A percentile compares a stretch with the other conserved stretches of the same genome.
These are phyloP conservation scores for Sarcomyxa edulis DNA, from an alignment of 768 basidiomycete species.

Conservation along the genomic window DNA sequence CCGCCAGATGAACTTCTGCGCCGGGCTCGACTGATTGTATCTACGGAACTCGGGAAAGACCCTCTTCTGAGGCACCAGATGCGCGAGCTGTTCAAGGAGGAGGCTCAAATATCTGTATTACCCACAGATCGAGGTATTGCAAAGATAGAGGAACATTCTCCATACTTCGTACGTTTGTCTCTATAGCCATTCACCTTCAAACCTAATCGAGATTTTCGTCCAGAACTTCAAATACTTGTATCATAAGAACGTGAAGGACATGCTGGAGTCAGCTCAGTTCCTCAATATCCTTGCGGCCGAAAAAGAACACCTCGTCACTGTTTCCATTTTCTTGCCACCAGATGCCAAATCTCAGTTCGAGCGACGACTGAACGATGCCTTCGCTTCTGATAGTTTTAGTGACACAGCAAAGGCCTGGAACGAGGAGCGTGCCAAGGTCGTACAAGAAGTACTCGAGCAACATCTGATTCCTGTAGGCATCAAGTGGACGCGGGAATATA, in stretches of 20 bases:
- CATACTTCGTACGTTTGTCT: conserved; percentile 54
- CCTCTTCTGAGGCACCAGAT: conserved; percentile 79
- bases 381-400: conserved; percentile 79
- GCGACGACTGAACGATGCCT: conserved; percentile 72
- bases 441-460: conserved; percentile 74
- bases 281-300: conserved; percentile 90
- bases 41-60: conserved; percentile 90
- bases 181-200: background rate
- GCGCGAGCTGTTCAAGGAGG: conserved; percentile 66
- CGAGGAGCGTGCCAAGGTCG: conserved; percentile 69
- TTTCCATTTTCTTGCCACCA: conserved; percentile 62
- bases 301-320: conserved; percentile 77
- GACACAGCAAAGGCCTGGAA: conserved; percentile 92
- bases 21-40: conserved; percentile 76
- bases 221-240: conserved; percentile 95
- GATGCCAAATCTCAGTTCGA: conserved; percentile 65
- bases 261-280: conserved; percentile 75
- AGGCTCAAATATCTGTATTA: conserved; percentile 70
- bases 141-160: conserved; percentile 73
- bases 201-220: conserved; percentile 4
- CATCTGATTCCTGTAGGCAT: conserved; percentile 78
- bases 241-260: conserved; percentile 66
- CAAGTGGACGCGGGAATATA: conserved; percentile 87
- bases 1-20: conserved; percentile 64
- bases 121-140: conserved; percentile 84